Percentiles rank a stretch among this genome's conserved stretches.
phyloP scores from a whole-genome alignment of 257 asterid genomes.

The Marsdenia floribunda region DNA sequence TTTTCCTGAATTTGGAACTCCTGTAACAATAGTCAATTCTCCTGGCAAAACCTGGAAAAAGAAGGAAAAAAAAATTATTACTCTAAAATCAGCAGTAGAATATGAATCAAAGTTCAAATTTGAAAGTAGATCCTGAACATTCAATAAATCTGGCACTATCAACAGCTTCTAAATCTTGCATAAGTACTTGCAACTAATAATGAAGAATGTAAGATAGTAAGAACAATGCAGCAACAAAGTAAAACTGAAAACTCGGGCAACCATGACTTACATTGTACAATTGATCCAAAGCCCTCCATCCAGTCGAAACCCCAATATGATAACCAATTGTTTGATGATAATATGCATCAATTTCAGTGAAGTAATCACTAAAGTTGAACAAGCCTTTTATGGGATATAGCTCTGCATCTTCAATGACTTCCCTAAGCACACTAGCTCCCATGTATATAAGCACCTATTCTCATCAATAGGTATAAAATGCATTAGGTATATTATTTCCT shows the following conservation, averaged over 20 bases:
- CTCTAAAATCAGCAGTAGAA: background rate
- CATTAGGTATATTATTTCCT: too few relatives aligned
- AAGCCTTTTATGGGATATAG: slow-evolving; percentile 85
- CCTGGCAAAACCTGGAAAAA: slow-evolving; percentile 79
- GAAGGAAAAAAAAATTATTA: background rate
- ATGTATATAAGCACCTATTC: slow-evolving; percentile 78
- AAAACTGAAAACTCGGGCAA: slow-evolving; percentile 8
- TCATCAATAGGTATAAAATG: slow-evolving; percentile 11
- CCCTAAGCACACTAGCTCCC: slow-evolving; percentile 79
- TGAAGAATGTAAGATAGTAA: background rate
- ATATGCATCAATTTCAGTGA: slow-evolving; percentile 70
- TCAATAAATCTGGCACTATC: background rate
- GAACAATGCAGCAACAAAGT: slow-evolving; percentile 1
- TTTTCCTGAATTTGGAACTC: slow-evolving; percentile 99
- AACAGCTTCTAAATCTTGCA: background rate
- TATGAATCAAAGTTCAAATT: background rate
- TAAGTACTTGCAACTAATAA: background rate
- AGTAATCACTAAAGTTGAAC: slow-evolving; percentile 70
- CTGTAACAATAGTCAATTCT: slow-evolving; percentile 88
- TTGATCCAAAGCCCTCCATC: slow-evolving; percentile 78
- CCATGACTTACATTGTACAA: slow-evolving; percentile 67
- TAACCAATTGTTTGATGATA: slow-evolving; percentile 74
- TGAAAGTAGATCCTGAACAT: background rate
- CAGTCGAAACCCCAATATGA: slow-evolving; percentile 92
- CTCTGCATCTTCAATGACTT: slow-evolving; percentile 76